Base-by-base conservation (phyloP, 2,329 filamentous ascomycete species). In the Alternaria panax region DNA sequence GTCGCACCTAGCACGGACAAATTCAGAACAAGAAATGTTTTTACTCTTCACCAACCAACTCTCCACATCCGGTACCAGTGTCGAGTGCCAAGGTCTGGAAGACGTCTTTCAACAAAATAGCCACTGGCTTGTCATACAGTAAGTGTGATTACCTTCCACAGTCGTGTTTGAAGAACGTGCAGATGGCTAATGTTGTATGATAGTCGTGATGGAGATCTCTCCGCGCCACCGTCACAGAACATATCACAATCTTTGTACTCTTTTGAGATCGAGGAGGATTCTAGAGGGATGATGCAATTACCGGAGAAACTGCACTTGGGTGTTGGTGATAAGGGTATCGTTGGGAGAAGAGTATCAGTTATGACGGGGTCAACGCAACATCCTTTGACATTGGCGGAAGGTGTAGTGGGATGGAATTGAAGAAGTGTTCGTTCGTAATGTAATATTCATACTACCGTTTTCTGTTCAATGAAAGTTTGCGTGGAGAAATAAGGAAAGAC, bases 331-430 rank as follows among this genome's bases (percentile, higher is more conserved):
- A 57, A 45, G 2, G 75, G 75, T 0, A 71, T 78, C n/a, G 68
- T 78, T 9, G 75, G 75, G 14, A 61, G 75, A n/a, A 68, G 71
- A 20, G 62, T 78, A 0, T 73, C 71, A 3, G 62, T 78, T 0
- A 71, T 78, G 71, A 71, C 57, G 0, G 64, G 66, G 9, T 69
- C 68, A 25, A 60, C 27, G 7, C 55, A 52, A 20, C 71, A 64
- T 1, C 63, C 67, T 2, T 36, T 66, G 51, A 66, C 59, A 0
- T 45, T 78, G 0, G 75, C 74, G 0, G 72, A 76, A 52, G 75
- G 75, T 0, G 70, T 78, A 11, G 69, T 76, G 51, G 75, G 75
- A 3, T 78, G 75, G 74, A 78, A 78, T 54, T 78, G 46, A 70
- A 24, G 1, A 18, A 34, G 2, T 2, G 0, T 12, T 7, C 0